phyloP scores from a whole-genome alignment of 257 asterid species.

The Mitragyna speciosa region DNA sequence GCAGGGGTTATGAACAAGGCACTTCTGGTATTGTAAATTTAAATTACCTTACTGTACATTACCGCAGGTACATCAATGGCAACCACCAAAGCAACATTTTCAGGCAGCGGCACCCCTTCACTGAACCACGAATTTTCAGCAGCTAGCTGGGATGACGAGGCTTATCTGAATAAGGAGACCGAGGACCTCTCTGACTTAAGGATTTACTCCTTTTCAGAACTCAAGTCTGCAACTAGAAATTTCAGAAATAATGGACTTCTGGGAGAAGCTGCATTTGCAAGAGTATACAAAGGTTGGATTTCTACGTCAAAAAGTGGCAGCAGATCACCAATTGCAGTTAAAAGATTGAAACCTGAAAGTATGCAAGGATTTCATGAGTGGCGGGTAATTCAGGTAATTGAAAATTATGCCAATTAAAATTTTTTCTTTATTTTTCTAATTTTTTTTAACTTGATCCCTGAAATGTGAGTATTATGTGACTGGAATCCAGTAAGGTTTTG shows the following conservation, averaged over 20 bases:
- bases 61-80: constrained; percentile 40
- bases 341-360: constrained; percentile 56
- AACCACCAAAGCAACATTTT: constrained; percentile 18
- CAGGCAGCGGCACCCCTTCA: constrained; percentile 27
- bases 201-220: constrained; percentile 50
- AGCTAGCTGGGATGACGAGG: constrained; percentile 23
- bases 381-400: constrained; percentile 66
- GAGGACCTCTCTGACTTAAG: constrained; percentile 50
- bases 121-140: constrained; percentile 28
- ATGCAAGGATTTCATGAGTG: constrained; percentile 65
- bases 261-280: constrained; percentile 85
- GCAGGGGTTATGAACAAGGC: too few relatives aligned
- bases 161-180: constrained; percentile 35
- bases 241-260: constrained; percentile 62
- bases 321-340: constrained; percentile 62
- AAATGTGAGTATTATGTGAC: too few relatives aligned
- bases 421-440: too few relatives aligned
- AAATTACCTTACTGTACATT: background rate
- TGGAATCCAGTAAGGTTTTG: too few relatives aligned
- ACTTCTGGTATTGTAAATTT: too few relatives aligned
- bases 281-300: constrained; percentile 73
- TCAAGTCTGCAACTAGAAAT: constrained; percentile 60
- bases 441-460: too few relatives aligned
- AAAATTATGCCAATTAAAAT: too few relatives aligned
- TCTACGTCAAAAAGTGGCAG: constrained; percentile 33